Percentiles rank a stretch among this genome's conserved stretches.
phyloP scores from a whole-genome alignment of 495 filamentous ascomycete genomes.

The Aspergillus taichungensis region DNA sequence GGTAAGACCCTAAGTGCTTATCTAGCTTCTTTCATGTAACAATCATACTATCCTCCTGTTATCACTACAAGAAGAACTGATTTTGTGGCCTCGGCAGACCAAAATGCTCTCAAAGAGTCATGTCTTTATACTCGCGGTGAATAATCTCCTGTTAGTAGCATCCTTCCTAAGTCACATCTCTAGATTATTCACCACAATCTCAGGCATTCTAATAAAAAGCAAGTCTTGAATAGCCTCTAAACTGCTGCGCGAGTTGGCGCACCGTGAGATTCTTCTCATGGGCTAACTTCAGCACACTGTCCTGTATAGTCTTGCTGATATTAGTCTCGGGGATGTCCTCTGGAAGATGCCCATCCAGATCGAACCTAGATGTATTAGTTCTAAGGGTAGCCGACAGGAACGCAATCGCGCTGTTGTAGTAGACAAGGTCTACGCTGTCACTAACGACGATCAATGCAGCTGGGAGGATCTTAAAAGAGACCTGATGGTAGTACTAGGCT shows the following conservation, averaged over 20 bases:
- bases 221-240: conserved; percentile 42
- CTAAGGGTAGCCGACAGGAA: conserved; percentile 43
- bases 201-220: conserved; percentile 43
- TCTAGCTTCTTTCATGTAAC: no score
- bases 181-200: conserved; percentile 42
- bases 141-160: conserved; percentile 40
- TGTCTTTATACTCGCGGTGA: conserved; percentile 34
- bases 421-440: conserved; percentile 36
- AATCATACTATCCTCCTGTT: no score
- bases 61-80: conserved; percentile 31
- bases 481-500: no score
- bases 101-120: conserved; percentile 40
- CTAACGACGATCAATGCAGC: conserved; percentile 41
- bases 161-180: conserved; percentile 38
- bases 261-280: conserved; percentile 35
- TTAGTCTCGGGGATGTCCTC: conserved; percentile 42
- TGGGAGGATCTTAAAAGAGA: conserved; percentile 36
- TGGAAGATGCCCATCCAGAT: conserved; percentile 42
- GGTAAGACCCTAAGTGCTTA: no score
- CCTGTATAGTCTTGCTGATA: conserved; percentile 42
- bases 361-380: conserved; percentile 35
- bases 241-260: conserved; percentile 42
- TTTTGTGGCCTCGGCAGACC: conserved; percentile 43
- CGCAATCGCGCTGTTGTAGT: conserved; percentile 49
- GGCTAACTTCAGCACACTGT: conserved; percentile 33